Base-by-base conservation (phyloP, 257 asterid genomes). In the Solanum etuberosum region DNA sequence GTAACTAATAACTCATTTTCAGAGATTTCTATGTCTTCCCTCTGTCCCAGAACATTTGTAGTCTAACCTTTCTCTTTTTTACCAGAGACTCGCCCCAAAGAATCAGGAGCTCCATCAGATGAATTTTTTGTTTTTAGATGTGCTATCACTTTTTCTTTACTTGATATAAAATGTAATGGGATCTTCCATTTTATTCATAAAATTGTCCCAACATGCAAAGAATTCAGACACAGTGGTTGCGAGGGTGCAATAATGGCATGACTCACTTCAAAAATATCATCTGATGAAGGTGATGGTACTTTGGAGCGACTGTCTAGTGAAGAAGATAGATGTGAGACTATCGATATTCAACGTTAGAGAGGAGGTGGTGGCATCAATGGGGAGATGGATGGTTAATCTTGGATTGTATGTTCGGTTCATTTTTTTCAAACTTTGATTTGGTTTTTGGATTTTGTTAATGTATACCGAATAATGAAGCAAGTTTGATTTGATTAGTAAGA, bases 231-330 rank as follows among this genome's bases (percentile, higher is more conserved):
- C 43, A 43, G 46, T 85, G 8, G 68, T 86, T 9, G 88, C 90
- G 57, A 80, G 83, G 86, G 90, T 78, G 86, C 92, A 32, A 57
- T 82, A 61, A 85, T 91, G 90, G 88, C 93, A 59, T 21, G 88
- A 25, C 72, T 88, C 89, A 78, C 89, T 5, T 87, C 88, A 4
- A 91, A 83, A 34, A 37, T 90, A 6, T 72, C 90, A 46, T 40
- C 87, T 2, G 85, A 87, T 16, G 90, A 87, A 34, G 84, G 84
- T 73, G 40, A 18, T 1, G 71, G 59, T 73, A 37, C 63, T 18
- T 21, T 88, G 71, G 88, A 42, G 70, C 59, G 25, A 73, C 76
- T 78, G 20, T 14, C 40, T 40, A 29, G 59, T 13, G 90, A 87
- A 48, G 88, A 86, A 38, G 85, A 82, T 86, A 80, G 2, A 25